phyloP scores from a whole-genome alignment of 2,329 filamentous ascomycete genomes.

The Penicillium sp. region DNA sequence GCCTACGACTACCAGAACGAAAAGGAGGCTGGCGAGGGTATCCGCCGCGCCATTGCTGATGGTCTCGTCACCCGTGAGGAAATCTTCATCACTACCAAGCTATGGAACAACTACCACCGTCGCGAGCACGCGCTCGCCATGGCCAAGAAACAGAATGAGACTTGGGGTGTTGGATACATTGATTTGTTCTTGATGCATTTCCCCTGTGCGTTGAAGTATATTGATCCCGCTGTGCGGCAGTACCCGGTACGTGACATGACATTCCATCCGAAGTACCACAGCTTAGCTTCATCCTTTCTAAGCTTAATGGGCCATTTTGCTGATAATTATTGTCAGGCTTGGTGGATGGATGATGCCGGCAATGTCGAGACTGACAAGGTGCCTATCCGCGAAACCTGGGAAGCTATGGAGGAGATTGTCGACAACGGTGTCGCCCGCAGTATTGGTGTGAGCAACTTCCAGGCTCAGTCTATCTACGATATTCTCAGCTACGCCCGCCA shows the following conservation, averaged over 20 bases:
- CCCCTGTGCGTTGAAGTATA: constrained; percentile 21
- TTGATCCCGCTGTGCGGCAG: constrained; percentile 15
- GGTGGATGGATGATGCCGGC: constrained; percentile 20
- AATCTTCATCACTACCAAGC: constrained; percentile 22
- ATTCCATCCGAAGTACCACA: background rate
- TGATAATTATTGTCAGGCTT: background rate
- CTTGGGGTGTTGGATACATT: constrained; percentile 20
- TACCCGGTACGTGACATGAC: constrained; percentile 13
- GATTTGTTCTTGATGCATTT: constrained; percentile 23
- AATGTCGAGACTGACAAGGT: constrained; percentile 15
- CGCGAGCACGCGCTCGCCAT: constrained; percentile 14
- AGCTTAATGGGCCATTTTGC: too few relatives aligned
- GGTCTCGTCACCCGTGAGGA: constrained; percentile 19
- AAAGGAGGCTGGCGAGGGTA: constrained; percentile 19
- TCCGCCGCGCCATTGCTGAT: constrained; percentile 20
- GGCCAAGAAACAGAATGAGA: constrained; percentile 15
- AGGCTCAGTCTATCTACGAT: constrained; percentile 20
- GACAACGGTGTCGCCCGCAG: constrained; percentile 20
- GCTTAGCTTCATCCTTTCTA: too few relatives aligned
- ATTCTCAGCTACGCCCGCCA: constrained; percentile 18
- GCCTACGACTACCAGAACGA: constrained; percentile 25
- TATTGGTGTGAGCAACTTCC: constrained; percentile 23
- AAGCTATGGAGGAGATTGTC: constrained; percentile 20
- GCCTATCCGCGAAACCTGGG: constrained; percentile 20
- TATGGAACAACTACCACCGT: constrained; percentile 24